These are phyloP conservation scores for Fonsecaea monophora DNA, from an alignment of 2,329 filamentous ascomycete genomes.

Conservation along the genomic window DNA sequence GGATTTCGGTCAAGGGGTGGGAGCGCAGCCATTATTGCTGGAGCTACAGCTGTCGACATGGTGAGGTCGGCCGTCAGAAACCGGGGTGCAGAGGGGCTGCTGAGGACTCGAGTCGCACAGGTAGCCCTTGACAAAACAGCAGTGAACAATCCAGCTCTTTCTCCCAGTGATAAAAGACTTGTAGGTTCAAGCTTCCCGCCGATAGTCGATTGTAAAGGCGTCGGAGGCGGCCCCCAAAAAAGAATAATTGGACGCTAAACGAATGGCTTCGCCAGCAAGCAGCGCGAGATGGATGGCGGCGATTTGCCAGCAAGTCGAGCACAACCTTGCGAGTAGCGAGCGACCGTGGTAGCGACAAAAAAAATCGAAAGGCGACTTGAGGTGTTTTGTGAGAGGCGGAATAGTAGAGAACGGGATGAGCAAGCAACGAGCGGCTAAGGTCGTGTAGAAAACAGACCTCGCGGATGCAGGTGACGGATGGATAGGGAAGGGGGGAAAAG, in stretches of 20 bases:
- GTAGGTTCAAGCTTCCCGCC: not conserved
- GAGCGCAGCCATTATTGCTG: slow-evolving; percentile 52
- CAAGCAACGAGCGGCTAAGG: slow-evolving; percentile 40
- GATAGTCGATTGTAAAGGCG: slow-evolving; percentile 3
- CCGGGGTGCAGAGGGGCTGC: not conserved
- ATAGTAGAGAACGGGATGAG: slow-evolving; percentile 25
- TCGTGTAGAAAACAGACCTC: slow-evolving; percentile 36
- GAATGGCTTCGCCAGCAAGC: slow-evolving; percentile 30
- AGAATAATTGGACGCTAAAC: slow-evolving; percentile 27
- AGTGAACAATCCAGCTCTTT: slow-evolving; percentile 13
- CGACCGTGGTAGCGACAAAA: slow-evolving; percentile 25
- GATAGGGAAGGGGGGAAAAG: slow-evolving; percentile 41
- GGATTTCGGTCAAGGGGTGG: slow-evolving; percentile 53
- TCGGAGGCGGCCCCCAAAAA: slow-evolving; percentile 10
- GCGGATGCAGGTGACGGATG: slow-evolving; percentile 38
- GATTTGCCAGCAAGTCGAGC: slow-evolving; percentile 21
- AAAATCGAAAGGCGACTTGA: slow-evolving; percentile 37
- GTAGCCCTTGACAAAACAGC: not conserved
- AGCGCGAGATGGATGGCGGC: slow-evolving; percentile 28
- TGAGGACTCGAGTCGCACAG: slow-evolving; percentile 6
- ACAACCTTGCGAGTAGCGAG: slow-evolving; percentile 28
- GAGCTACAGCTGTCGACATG: slow-evolving; percentile 59
- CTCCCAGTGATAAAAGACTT: not conserved
- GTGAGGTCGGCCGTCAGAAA: slow-evolving; percentile 20
- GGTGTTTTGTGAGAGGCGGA: slow-evolving; percentile 28